Conservation (phyloP, 139 green algal species). For the Chlamydomonas sp. region DNA sequence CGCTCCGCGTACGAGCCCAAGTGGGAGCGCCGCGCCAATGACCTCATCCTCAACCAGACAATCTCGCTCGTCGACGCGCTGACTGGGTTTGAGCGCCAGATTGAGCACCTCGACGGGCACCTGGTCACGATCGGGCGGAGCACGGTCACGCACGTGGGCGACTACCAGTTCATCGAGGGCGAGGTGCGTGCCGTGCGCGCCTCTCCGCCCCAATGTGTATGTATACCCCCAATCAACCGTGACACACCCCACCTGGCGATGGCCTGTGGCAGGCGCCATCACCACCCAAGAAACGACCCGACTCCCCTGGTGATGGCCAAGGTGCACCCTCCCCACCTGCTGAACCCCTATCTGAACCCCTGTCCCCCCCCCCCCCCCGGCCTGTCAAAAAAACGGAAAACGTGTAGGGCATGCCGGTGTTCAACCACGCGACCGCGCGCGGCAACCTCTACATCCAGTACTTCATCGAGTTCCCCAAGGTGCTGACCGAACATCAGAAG, state of each 20-base stretch:
- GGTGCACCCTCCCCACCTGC: background rate
- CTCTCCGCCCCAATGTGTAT: background rate
- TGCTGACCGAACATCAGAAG: slow-evolving; percentile 68
- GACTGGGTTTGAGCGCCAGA: slow-evolving; percentile 35
- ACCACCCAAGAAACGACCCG: too few relatives aligned
- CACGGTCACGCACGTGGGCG: slow-evolving; percentile 39
- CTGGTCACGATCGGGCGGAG: slow-evolving; percentile 38
- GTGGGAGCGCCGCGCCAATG: slow-evolving; percentile 23
- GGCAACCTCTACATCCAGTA: slow-evolving; percentile 80
- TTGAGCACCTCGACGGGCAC: slow-evolving; percentile 92
- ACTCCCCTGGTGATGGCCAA: too few relatives aligned
- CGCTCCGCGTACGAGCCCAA: background rate
- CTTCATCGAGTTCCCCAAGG: slow-evolving; percentile 71
- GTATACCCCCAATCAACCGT: background rate
- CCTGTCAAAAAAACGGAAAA: background rate
- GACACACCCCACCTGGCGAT: too few relatives aligned
- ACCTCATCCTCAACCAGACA: slow-evolving; percentile 35
- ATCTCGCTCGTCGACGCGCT: slow-evolving; percentile 83
- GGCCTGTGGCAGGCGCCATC: too few relatives aligned
- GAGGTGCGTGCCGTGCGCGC: too few relatives aligned
- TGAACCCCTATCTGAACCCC: background rate
- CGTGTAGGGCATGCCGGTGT: slow-evolving; percentile 49
- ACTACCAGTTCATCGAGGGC: slow-evolving; percentile 25
- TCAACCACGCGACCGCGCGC: slow-evolving; percentile 29
- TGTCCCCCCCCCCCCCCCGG: background rate